A percentile compares a stretch with the other conserved stretches of the same genome.
phyloP scores from a whole-genome alignment of 2,329 filamentous ascomycete genomes.

The Apiospora aurea region DNA sequence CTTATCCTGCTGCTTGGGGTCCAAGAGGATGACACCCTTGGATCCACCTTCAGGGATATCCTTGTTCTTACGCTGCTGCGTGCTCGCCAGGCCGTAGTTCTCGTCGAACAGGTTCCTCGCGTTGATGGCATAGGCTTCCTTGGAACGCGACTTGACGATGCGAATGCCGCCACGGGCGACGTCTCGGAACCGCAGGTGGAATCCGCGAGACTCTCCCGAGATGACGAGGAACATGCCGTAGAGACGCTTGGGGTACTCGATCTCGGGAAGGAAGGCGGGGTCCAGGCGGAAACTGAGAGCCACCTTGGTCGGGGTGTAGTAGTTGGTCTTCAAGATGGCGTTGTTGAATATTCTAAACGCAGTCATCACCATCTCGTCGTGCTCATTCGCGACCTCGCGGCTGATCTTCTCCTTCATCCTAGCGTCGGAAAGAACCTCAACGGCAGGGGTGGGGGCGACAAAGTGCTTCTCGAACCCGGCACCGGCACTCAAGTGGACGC shows the following conservation, averaged over 20 bases:
- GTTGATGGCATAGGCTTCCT: constrained; percentile 96
- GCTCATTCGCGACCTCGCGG: constrained; percentile 85
- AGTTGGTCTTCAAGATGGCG: constrained; percentile 95
- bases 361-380: constrained; percentile 97
- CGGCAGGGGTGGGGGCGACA: constrained; percentile 62
- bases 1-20: constrained; percentile 93
- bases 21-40: constrained; percentile 95
- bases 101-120: constrained; percentile 96
- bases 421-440: constrained; percentile 76
- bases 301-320: constrained; percentile 96
- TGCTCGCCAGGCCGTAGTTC: constrained; percentile 98
- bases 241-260: constrained; percentile 91
- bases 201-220: constrained; percentile 93
- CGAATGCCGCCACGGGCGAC: constrained; percentile 97
- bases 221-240: constrained; percentile 99
- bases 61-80: constrained; percentile 99
- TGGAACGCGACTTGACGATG: constrained; percentile 97
- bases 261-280: constrained; percentile 83
- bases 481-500: constrained; percentile 72
- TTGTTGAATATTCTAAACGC: constrained; percentile 97
- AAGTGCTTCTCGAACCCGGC: constrained; percentile 58
- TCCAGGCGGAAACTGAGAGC: constrained; percentile 95
- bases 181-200: constrained; percentile 96
- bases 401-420: constrained; percentile 79
- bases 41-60: constrained; percentile 98